phyloP scores from a whole-genome alignment of 805 yeast species.

The Wickerhamiella australiensis region DNA sequence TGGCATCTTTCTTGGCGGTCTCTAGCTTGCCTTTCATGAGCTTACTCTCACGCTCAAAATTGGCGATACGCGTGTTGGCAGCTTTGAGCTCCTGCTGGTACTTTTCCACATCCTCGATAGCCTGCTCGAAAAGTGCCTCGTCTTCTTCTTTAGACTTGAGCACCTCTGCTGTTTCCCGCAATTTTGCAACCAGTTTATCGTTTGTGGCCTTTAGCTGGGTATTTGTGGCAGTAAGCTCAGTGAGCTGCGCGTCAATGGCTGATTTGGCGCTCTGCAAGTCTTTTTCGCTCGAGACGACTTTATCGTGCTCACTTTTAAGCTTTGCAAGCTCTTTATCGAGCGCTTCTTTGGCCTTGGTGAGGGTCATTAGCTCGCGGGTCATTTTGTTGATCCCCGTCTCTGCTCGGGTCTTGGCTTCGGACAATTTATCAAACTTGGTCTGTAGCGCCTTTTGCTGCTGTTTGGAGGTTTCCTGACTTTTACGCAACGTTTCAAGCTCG shows the following conservation, averaged over 20 bases:
- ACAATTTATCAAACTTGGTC: conserved; percentile 27
- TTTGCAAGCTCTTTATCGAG: conserved; percentile 16
- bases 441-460: conserved; percentile 3
- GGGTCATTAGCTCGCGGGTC: conserved; percentile 66
- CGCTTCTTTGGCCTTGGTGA: conserved; percentile 45
- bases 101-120: conserved; percentile 12
- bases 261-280: conserved; percentile 14
- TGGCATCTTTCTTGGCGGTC: conserved; percentile 11
- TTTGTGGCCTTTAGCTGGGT: conserved; percentile 23
- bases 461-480: background rate
- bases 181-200: conserved; percentile 36
- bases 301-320: conserved; percentile 15
- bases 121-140: conserved; percentile 15
- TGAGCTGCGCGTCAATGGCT: conserved; percentile 10
- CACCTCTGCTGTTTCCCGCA: conserved; percentile 23
- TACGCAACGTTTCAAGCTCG: background rate
- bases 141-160: conserved; percentile 19
- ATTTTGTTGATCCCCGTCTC: conserved; percentile 84
- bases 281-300: conserved; percentile 11
- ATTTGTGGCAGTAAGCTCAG: conserved; percentile 23
- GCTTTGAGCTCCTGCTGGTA: conserved; percentile 10
- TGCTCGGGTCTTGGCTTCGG: conserved; percentile 44
- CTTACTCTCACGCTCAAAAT: conserved; percentile 7
- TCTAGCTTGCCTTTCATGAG: conserved; percentile 14
- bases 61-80: conserved; percentile 7